Conservation (phyloP, 192 early-diverging fungal genomes). For the Gonapodya prolifera region DNA sequence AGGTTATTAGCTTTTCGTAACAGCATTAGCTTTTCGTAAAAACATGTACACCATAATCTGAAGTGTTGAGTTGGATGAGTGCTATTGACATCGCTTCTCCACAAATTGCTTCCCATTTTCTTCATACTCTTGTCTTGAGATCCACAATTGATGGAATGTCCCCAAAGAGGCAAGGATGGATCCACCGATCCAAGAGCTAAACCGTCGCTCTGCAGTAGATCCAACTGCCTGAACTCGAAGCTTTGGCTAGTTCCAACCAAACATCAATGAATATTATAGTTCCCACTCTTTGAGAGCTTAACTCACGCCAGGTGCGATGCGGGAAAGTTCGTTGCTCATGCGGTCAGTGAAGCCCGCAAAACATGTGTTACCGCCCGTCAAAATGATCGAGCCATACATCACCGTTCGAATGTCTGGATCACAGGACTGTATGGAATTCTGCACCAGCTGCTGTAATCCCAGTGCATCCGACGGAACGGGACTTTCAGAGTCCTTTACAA, state of each 20-base stretch:
- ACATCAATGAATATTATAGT: not conserved
- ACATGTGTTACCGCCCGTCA: slow-evolving; percentile 82
- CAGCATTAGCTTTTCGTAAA: not conserved
- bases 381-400: slow-evolving; percentile 66
- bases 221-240: slow-evolving; percentile 70
- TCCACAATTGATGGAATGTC: slow-evolving; percentile 98
- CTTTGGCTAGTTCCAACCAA: slow-evolving; percentile 39
- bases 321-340: slow-evolving; percentile 54
- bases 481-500: not conserved
- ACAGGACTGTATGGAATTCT: slow-evolving; percentile 56
- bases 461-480: not conserved
- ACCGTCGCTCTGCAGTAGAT: slow-evolving; percentile 71
- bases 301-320: slow-evolving; percentile 54
- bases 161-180: slow-evolving; percentile 89
- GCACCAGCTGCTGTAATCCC: slow-evolving; percentile 61
- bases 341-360: slow-evolving; percentile 82
- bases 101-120: slow-evolving; percentile 73
- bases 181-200: slow-evolving; percentile 93
- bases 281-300: not conserved
- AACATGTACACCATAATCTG: not conserved
- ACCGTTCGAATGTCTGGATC: slow-evolving; percentile 80
- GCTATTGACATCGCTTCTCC: slow-evolving; percentile 46
- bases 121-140: slow-evolving; percentile 88
- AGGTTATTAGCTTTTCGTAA: not conserved
- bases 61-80: not conserved